phyloP scores from a whole-genome alignment of 192 early-diverging fungal genomes.

The Gigaspora rosea region DNA sequence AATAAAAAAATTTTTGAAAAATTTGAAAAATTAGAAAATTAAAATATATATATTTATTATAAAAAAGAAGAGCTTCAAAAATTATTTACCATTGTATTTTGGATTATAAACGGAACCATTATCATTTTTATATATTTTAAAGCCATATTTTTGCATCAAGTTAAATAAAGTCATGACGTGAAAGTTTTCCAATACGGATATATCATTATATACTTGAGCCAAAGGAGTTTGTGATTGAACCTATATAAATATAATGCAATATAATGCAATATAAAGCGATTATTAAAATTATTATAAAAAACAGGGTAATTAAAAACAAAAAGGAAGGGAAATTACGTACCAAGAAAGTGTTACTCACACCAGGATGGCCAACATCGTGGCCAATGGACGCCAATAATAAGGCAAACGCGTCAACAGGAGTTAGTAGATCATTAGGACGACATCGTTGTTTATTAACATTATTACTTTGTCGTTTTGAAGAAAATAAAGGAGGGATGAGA shows the following conservation, averaged over 20 bases:
- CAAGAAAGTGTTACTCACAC: slow-evolving; percentile 94
- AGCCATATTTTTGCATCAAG: slow-evolving; percentile 58
- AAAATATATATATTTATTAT: background rate
- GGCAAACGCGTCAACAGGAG: slow-evolving; percentile 69
- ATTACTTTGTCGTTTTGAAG: slow-evolving; percentile 25
- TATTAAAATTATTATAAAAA: background rate
- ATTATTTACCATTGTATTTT: slow-evolving; percentile 21
- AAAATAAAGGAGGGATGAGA: slow-evolving; percentile 52
- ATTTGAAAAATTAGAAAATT: background rate
- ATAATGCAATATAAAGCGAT: slow-evolving; percentile 10
- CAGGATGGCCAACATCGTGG: slow-evolving; percentile 89
- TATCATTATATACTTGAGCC: slow-evolving; percentile 91
- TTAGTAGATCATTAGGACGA: slow-evolving; percentile 51
- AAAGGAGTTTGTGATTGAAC: slow-evolving; percentile 76
- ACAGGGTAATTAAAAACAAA: background rate
- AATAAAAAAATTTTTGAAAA: slow-evolving; percentile 30
- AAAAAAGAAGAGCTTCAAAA: background rate
- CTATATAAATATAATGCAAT: no score
- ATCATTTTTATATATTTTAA: slow-evolving; percentile 50
- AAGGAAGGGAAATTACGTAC: slow-evolving; percentile 35
- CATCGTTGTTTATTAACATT: slow-evolving; percentile 35
- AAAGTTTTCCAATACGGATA: slow-evolving; percentile 91
- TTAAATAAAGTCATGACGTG: slow-evolving; percentile 79
- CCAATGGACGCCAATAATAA: slow-evolving; percentile 75
- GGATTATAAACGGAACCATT: slow-evolving; percentile 10